phyloP scores from a whole-genome alignment of 2,329 filamentous ascomycete species.

The Neonectria neomacrospora region DNA sequence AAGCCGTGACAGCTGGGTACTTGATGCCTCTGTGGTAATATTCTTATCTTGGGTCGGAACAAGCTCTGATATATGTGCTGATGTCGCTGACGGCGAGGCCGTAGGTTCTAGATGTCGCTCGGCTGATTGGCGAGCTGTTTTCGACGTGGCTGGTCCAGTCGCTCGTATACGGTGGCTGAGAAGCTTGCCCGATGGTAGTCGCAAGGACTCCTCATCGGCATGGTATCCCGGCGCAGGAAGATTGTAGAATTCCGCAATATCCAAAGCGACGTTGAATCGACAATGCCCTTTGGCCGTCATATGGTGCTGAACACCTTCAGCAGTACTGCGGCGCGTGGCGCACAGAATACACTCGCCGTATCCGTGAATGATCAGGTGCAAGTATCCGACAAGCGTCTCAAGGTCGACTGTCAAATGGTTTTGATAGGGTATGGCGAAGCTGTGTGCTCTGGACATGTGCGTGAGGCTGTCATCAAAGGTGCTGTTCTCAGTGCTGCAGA shows the following conservation, averaged over 20 bases:
- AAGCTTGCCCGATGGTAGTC: conserved; percentile 35
- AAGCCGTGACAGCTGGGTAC: background rate
- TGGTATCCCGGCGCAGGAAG: background rate
- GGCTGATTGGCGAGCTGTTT: background rate
- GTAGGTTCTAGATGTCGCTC: background rate
- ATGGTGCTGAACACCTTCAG: conserved; percentile 61
- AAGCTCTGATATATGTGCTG: background rate
- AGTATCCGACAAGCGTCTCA: conserved; percentile 58
- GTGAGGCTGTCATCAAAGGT: conserved; percentile 51
- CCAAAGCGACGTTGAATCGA: conserved; percentile 53
- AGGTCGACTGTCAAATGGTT: conserved; percentile 57
- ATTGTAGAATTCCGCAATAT: conserved; percentile 57
- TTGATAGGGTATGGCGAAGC: conserved; percentile 56
- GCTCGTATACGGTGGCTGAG: conserved; percentile 30
- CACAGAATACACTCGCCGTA: conserved; percentile 64
- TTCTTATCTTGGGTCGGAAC: background rate
- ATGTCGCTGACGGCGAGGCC: background rate
- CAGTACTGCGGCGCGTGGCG: conserved; percentile 54
- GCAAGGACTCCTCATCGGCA: conserved; percentile 16
- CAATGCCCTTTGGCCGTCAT: conserved; percentile 63
- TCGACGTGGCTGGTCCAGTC: background rate
- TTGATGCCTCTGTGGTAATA: background rate
- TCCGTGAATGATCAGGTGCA: conserved; percentile 59
- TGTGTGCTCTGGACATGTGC: conserved; percentile 63
- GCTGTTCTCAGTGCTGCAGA: conserved; percentile 50